Base-by-base conservation (phyloP, 2,329 filamentous ascomycete species). In the Fusarium lyarnte region DNA sequence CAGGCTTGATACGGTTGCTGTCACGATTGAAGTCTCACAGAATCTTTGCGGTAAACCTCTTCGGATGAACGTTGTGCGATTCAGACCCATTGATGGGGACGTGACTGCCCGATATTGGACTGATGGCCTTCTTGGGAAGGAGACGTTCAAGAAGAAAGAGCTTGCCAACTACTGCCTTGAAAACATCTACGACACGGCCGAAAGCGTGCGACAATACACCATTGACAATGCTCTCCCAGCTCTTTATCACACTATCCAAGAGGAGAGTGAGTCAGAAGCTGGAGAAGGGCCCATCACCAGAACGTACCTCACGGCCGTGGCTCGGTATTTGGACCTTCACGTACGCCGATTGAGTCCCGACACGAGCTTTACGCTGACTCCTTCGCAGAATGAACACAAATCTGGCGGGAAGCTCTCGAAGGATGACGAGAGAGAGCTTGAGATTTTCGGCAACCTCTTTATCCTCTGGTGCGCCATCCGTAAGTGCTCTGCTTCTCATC, bases 391-490 rank as follows among this genome's bases (percentile, higher is more conserved):
- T 17, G 27, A 47, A n/a, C 36, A 54, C 2, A 43, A 16, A 27
- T 19, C 3, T 5, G 31, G 23, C 5, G 43, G 46, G 14, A 14
- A 36, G 16, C 53, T 49, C 31, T 23, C 43, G 8, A 21, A 4
- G 5, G 63, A 78, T 1, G 69, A 73, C 4, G 66, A 74, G 25
- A 66, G 74, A 19, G 80, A 84, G 39, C 77, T 79, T 33, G 59
- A 72, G 2, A 80, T 87, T 8, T 62, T 88, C n/a, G 63, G 68
- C 2, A 81, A 82, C 14, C 78, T 85, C 7, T 83, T 87, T 27
- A 74, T 77, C 10, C 71, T 88, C 2, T 86, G 85, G 83, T 85
- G 87, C 70, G 83, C 83, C 6, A 82, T 83, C 16, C 80, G 86
- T 88, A 73, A 75, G 86, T 81, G 16, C 36, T 41, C 46, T 81